Conservation (phyloP, 1,284 basidiomycete genomes). For the Ceratobasidium sp. region DNA sequence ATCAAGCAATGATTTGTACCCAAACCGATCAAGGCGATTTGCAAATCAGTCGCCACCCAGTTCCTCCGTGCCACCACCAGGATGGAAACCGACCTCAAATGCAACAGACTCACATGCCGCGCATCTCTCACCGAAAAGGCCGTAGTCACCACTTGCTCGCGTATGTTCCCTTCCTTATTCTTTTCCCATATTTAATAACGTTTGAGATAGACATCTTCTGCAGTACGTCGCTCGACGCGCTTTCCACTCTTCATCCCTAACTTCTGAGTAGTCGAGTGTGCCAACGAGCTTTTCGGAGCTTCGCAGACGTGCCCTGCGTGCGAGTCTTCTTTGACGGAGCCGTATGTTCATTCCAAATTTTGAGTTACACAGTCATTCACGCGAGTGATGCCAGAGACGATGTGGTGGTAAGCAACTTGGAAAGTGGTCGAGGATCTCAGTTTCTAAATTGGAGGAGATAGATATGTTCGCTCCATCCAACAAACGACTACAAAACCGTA, state of each 20-base stretch:
- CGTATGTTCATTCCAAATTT: conserved; percentile 61
- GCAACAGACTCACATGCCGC: conserved; percentile 72
- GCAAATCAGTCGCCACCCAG: neutral
- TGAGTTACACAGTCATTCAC: neutral
- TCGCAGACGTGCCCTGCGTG: conserved; percentile 85
- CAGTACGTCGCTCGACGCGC: conserved; percentile 60
- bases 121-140: conserved; percentile 76
- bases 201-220: conserved; percentile 86
- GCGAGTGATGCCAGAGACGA: conserved; percentile 69
- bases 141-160: conserved; percentile 63
- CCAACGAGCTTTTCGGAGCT: conserved; percentile 81
- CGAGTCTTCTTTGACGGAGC: conserved; percentile 80
- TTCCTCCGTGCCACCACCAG: neutral
- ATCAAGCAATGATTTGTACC: too few relatives aligned
- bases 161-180: conserved; percentile 18
- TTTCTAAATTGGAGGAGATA: conserved; percentile 54
- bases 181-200: neutral
- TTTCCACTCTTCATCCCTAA: conserved; percentile 35
- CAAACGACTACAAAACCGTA: conserved; percentile 87
- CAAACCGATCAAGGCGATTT: neutral
- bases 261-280: conserved; percentile 74
- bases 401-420: conserved; percentile 68
- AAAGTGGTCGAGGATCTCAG: neutral
- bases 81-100: conserved; percentile 71
- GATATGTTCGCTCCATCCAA: conserved; percentile 82